Conservation (phyloP, 2,329 filamentous ascomycete genomes). For the Acarospora socialis region DNA sequence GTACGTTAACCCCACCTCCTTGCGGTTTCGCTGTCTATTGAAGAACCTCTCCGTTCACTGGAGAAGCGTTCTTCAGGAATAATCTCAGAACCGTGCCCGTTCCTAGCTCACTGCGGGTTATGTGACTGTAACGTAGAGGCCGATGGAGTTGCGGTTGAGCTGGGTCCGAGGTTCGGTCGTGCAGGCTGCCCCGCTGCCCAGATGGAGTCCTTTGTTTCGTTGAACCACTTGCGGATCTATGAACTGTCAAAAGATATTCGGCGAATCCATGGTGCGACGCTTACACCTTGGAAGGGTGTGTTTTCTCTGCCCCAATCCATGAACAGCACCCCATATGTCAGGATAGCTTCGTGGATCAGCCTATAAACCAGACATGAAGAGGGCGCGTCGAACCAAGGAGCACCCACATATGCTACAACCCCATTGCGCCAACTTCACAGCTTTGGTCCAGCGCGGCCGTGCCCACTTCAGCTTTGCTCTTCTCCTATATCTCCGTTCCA, state of each 20-base stretch:
- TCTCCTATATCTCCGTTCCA: slow-evolving; percentile 51
- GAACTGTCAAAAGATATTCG: background rate
- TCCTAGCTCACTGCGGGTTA: no score
- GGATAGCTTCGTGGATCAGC: slow-evolving; percentile 21
- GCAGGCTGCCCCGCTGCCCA: slow-evolving; percentile 7
- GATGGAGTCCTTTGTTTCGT: slow-evolving; percentile 4
- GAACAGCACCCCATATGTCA: slow-evolving; percentile 29
- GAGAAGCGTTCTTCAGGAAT: no score
- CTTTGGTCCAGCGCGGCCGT: slow-evolving; percentile 43
- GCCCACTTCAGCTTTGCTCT: slow-evolving; percentile 47
- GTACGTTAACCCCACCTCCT: no score
- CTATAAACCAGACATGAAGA: background rate
- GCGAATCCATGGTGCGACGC: background rate
- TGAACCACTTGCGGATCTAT: slow-evolving; percentile 7
- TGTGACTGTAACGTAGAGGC: no score
- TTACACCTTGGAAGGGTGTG: slow-evolving; percentile 7
- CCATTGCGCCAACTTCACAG: slow-evolving; percentile 44
- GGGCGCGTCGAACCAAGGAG: background rate
- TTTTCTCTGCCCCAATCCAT: slow-evolving; percentile 26
- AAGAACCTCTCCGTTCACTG: no score
- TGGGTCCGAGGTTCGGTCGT: slow-evolving; percentile 13
- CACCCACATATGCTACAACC: slow-evolving; percentile 35
- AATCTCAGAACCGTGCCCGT: no score
- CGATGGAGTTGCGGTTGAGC: no score
- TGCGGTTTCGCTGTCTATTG: no score